Base-by-base conservation (phyloP, 305 asterid species). In the Fraxinus baroniana region DNA sequence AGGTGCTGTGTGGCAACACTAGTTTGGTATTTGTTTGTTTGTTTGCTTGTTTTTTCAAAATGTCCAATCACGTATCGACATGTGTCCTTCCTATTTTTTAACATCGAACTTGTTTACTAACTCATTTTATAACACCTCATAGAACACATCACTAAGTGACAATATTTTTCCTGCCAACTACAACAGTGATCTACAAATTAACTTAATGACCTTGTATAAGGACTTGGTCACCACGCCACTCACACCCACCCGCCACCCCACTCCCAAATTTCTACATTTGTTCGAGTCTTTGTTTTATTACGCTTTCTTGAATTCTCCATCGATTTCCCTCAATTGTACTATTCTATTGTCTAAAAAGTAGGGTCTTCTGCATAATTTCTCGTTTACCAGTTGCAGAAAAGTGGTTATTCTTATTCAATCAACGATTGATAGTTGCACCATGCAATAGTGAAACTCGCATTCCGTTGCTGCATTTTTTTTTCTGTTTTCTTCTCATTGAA, bases 401-500 rank as follows among this genome's bases (percentile, higher is more conserved):
- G 28, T 9, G 32, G 33, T 64, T 22, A 24, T 9, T 64, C 72
- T 64, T 64, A 24, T 20, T 64, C 72, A 64, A 64, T 64, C 72
- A 64, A 22, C 26, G 30, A 64, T 64, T 64, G 17, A 68, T 17
- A 28, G 9, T 28, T 68, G 74, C 74, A 10, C 74, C 74, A 26
- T 26, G 74, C 74, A 66, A 24, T 66, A 66, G 35, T 26, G 74
- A 66, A 66, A 66, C 74, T 66, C 36, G 30, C 35, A 9, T 66
- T 66, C 74, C 60, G 52, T 60, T 78, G 60, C 57, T 76, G 55
- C 20, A 0, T 36, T 68, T 44, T 85, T 79, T 74, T 37, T 37
- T 7, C 10, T 17, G 62, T 39, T 7, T 3, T 10, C 82, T 39
- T 10, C 82, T 39, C 13, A 28, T 68, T 37, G 71, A 22, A 62